Evolutionary conservation across 306 rosid species (phyloP).

Genomic region (Quercus wislizeni): DNA sequence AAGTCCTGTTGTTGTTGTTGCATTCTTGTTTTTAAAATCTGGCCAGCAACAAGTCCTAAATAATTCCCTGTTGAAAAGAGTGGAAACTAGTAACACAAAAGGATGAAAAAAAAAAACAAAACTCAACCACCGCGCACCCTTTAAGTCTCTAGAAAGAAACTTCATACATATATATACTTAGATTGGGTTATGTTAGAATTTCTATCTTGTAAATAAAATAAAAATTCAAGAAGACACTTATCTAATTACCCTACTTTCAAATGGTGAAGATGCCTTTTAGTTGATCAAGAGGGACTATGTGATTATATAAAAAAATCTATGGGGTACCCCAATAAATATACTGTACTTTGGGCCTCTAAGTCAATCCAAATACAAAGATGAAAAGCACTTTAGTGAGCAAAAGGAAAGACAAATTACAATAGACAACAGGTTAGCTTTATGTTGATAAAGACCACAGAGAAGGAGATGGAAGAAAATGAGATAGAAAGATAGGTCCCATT

Average conservation of each 20-base stretch:
- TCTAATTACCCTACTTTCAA: background rate
- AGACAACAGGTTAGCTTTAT: slow-evolving; percentile 30
- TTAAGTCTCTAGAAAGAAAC: too few species aligned
- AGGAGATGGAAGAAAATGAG: slow-evolving; percentile 38
- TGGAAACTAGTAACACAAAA: too few species aligned
- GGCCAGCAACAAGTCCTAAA: too few species aligned
- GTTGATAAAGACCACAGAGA: slow-evolving; percentile 42
- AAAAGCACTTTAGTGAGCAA: slow-evolving; percentile 37
- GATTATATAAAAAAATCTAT: background rate
- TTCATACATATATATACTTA: too few species aligned
- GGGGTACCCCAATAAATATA: background rate
- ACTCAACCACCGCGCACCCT: too few species aligned
- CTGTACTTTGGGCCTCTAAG: slow-evolving; percentile 13
- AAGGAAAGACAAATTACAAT: slow-evolving; percentile 15
- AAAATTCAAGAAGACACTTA: background rate
- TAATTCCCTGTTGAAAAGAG: too few species aligned
- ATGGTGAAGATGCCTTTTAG: background rate
- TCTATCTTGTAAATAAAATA: too few species aligned
- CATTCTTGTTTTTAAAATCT: too few species aligned
- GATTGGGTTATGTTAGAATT: too few species aligned
- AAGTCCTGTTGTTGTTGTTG: too few species aligned
- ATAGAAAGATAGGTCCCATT: slow-evolving; percentile 47
- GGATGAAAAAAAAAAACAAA: too few species aligned
- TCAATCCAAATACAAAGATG: slow-evolving; percentile 26
- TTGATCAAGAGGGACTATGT: background rate